Conservation (phyloP, 345 rosid genomes). For the Salix viminalis region DNA sequence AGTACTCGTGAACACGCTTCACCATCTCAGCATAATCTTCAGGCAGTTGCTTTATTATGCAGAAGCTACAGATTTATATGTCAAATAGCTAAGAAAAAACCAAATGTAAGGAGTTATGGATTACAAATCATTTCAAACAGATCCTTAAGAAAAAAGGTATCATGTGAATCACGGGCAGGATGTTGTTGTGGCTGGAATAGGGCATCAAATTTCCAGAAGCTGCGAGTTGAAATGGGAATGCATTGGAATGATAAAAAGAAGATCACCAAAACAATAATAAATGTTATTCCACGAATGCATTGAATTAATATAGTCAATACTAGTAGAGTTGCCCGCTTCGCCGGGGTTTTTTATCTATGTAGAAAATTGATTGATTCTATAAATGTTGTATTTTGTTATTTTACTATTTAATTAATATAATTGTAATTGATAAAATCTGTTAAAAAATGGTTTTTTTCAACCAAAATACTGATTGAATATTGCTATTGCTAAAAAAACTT, state of each 20-base stretch:
- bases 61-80: slow-evolving; percentile 50
- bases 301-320: too few relatives aligned
- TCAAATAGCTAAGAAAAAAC: slow-evolving; percentile 11
- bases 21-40: slow-evolving; percentile 84
- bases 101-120: neutral
- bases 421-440: too few relatives aligned
- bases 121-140: slow-evolving; percentile 12
- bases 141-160: slow-evolving; percentile 84
- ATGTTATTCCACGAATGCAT: neutral
- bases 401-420: too few relatives aligned
- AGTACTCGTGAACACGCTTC: slow-evolving; percentile 62
- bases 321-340: too few relatives aligned
- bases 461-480: too few relatives aligned
- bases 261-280: neutral
- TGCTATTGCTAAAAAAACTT: too few relatives aligned
- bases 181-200: slow-evolving; percentile 96
- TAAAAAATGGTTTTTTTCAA: too few relatives aligned
- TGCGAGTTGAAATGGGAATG: slow-evolving; percentile 26
- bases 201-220: slow-evolving; percentile 99
- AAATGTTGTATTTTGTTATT: too few relatives aligned
- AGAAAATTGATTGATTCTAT: too few relatives aligned
- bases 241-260: neutral
- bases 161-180: slow-evolving; percentile 98
- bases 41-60: slow-evolving; percentile 64
- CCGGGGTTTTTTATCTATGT: too few relatives aligned